Conservation (phyloP, 768 basidiomycete species). For the Phaeotremella fagi region DNA sequence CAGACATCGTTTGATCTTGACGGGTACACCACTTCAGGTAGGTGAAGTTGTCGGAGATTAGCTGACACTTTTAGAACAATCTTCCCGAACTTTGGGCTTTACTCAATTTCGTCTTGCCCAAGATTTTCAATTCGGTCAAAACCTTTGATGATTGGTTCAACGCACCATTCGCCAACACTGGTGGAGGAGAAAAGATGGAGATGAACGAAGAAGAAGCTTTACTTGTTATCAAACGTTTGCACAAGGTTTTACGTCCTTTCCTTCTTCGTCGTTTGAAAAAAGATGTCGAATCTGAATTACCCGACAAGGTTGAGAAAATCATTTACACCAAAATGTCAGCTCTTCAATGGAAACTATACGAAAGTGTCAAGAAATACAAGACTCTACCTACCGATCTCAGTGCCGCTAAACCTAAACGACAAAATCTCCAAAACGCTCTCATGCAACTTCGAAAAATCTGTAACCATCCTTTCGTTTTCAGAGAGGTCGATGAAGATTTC, state of each 20-base stretch:
- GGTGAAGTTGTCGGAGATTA: slow-evolving; percentile 34
- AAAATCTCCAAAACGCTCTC: slow-evolving; percentile 67
- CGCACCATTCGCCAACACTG: slow-evolving; percentile 98
- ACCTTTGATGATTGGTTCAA: slow-evolving; percentile 99
- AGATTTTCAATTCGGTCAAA: slow-evolving; percentile 97
- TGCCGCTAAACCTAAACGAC: slow-evolving; percentile 27
- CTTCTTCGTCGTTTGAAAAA: slow-evolving; percentile 87
- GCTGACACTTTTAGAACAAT: slow-evolving; percentile 38
- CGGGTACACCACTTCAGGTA: slow-evolving; percentile 83
- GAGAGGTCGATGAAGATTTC: slow-evolving; percentile 89
- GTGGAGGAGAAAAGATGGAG: slow-evolving; percentile 89
- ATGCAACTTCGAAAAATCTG: slow-evolving; percentile 99
- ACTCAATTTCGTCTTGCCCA: slow-evolving; percentile 59
- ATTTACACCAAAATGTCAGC: slow-evolving; percentile 94
- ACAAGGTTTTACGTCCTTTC: slow-evolving; percentile 94
- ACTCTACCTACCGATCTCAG: slow-evolving; percentile 70
- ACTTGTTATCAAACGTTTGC: slow-evolving; percentile 90
- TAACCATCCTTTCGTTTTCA: slow-evolving; percentile 95
- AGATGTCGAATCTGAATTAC: slow-evolving; percentile 91
- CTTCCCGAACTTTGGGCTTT: slow-evolving; percentile 52
- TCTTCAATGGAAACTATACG: slow-evolving; percentile 84
- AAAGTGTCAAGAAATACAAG: slow-evolving; percentile 97
- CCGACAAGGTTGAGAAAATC: slow-evolving; percentile 96
- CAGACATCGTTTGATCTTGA: slow-evolving; percentile 86
- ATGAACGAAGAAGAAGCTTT: slow-evolving; percentile 99